Evolutionary conservation across 23 red algal genomes (phyloP).

Genomic region (Gracilaria vermiculophylla): DNA sequence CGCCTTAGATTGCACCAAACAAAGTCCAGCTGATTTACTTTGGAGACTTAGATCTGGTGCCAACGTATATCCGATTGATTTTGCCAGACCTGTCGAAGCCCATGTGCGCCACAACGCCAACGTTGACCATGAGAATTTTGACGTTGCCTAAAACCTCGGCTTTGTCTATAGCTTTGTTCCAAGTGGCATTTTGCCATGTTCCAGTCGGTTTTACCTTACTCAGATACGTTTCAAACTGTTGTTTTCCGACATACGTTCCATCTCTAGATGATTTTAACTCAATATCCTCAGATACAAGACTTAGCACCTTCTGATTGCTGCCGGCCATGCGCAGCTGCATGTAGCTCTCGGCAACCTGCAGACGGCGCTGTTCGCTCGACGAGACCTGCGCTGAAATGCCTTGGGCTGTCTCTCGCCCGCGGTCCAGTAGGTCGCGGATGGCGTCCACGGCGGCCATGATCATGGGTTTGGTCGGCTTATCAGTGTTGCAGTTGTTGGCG

Average conservation of each 20-base stretch:
- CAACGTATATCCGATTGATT: slow-evolving; percentile 63
- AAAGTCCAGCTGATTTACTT: not conserved
- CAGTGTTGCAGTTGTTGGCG: not conserved
- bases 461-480: slow-evolving; percentile 7
- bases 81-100: slow-evolving; percentile 44
- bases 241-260: slow-evolving; percentile 10
- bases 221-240: slow-evolving; percentile 28
- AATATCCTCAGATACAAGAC: slow-evolving; percentile 42
- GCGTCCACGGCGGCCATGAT: slow-evolving; percentile 19
- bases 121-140: slow-evolving; percentile 46
- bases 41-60: slow-evolving; percentile 13
- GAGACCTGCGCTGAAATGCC: not conserved
- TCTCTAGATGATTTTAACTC: slow-evolving; percentile 38
- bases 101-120: slow-evolving; percentile 50
- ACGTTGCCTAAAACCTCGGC: slow-evolving; percentile 50
- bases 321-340: slow-evolving; percentile 40
- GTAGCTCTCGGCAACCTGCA: slow-evolving; percentile 38
- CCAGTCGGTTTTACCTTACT: slow-evolving; percentile 45
- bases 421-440: slow-evolving; percentile 15
- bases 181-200: slow-evolving; percentile 51
- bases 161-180: slow-evolving; percentile 36
- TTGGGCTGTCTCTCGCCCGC: not conserved
- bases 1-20: too few relatives aligned
- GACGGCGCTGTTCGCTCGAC: slow-evolving; percentile 1
- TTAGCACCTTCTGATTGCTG: slow-evolving; percentile 23